Percentiles rank a stretch among this genome's conserved stretches.
These are phyloP conservation scores for Torulaspora quercuum DNA, from an alignment of 805 yeast species.

Conservation along the genomic window DNA sequence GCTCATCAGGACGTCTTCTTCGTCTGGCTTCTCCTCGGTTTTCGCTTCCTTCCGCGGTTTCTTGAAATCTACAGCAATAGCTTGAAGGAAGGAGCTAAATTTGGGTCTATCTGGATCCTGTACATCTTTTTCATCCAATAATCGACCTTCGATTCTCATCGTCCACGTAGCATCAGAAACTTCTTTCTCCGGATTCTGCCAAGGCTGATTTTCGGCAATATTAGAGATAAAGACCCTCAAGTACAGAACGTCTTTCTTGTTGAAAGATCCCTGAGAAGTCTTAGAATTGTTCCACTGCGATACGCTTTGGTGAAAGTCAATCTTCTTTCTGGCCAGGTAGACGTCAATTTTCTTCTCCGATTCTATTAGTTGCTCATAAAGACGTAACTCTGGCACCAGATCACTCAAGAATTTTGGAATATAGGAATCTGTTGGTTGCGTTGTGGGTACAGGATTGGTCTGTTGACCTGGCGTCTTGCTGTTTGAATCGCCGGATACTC, in stretches of 20 bases:
- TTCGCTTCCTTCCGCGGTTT: slow-evolving; percentile 12
- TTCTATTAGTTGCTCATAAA: slow-evolving; percentile 66
- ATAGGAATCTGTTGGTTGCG: slow-evolving; percentile 51
- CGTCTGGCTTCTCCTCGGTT: slow-evolving; percentile 9
- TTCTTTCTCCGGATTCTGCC: slow-evolving; percentile 52
- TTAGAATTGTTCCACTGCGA: slow-evolving; percentile 44
- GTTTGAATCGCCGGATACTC: slow-evolving; percentile 5
- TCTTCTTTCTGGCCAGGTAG: slow-evolving; percentile 72
- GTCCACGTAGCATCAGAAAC: slow-evolving; percentile 65
- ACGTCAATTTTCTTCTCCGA: slow-evolving; percentile 84
- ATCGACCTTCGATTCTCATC: slow-evolving; percentile 80
- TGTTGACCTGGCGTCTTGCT: slow-evolving; percentile 20
- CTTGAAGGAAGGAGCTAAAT: slow-evolving; percentile 77
- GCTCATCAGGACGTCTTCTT: slow-evolving; percentile 17
- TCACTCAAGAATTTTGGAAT: slow-evolving; percentile 46
- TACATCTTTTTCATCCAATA: slow-evolving; percentile 51
- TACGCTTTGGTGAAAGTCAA: slow-evolving; percentile 74
- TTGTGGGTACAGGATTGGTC: slow-evolving; percentile 30
- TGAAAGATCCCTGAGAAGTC: slow-evolving; percentile 25
- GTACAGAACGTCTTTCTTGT: slow-evolving; percentile 44
- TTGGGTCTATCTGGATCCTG: slow-evolving; percentile 52
- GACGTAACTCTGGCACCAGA: slow-evolving; percentile 64
- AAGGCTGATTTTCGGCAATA: slow-evolving; percentile 80
- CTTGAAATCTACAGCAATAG: slow-evolving; percentile 74
- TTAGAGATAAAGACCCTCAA: slow-evolving; percentile 81